phyloP scores from a whole-genome alignment of 2,329 filamentous ascomycete genomes.

The Fusarium sp. region DNA sequence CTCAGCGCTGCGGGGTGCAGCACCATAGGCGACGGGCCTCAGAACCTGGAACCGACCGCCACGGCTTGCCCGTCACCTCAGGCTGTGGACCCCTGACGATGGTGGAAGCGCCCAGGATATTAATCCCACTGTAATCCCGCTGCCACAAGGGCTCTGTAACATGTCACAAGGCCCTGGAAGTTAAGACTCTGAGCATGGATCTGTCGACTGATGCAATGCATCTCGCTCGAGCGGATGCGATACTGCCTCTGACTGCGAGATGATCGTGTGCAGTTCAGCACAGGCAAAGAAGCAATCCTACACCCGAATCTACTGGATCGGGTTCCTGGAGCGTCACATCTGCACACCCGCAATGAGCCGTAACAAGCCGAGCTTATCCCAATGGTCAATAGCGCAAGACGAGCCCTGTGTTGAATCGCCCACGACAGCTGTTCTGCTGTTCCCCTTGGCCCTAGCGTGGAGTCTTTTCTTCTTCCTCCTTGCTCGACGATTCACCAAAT shows the following conservation, averaged over 20 bases:
- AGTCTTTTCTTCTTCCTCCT: not conserved
- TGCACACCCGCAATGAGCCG: slow-evolving; percentile 20
- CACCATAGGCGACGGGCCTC: not conserved
- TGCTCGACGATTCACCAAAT: slow-evolving; percentile 18
- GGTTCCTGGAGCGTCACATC: not conserved
- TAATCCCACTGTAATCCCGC: slow-evolving; percentile 3
- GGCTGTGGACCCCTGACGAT: not conserved
- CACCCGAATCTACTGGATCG: not conserved
- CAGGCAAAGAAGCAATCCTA: not conserved
- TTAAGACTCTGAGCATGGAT: not conserved
- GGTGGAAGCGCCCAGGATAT: not conserved
- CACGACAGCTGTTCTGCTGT: slow-evolving; percentile 8
- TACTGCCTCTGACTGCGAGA: not conserved
- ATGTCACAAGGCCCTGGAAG: not conserved
- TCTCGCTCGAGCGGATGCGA: not conserved
- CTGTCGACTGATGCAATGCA: not conserved
- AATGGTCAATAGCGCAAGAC: slow-evolving; percentile 11
- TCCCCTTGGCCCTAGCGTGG: slow-evolving; percentile 38
- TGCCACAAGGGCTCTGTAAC: not conserved
- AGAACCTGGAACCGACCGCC: not conserved
- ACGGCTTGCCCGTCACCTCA: not conserved
- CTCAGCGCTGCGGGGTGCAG: slow-evolving; percentile 33
- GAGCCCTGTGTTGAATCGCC: slow-evolving; percentile 20
- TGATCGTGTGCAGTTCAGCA: not conserved
- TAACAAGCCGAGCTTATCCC: slow-evolving; percentile 25